Evolutionary conservation across 129 eudicot species (phyloP), one percentile per base, ranked within the genome.

Genomic region (Lactuca sativa): DNA sequence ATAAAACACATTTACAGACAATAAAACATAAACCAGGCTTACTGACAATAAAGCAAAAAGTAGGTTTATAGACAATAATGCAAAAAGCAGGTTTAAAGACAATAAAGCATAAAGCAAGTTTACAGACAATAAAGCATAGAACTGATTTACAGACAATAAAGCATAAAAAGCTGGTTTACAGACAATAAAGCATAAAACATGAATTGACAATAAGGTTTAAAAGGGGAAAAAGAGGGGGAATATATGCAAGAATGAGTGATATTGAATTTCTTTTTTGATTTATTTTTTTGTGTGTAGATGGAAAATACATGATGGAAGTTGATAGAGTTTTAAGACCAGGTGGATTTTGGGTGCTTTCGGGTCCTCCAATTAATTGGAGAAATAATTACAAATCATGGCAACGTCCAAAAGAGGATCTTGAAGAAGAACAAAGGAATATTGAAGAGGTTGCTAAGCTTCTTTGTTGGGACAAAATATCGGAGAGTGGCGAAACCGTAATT

Each of bases 241-340:
- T 0, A 9, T 43, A 43, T 43, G 49, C 12, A 47, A 47, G 52
- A 11, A 47, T 10, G 52, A 47, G 52, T 47, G 52, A 47, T 12
- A 47, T 47, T 47, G 52, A 47, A 10, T 47, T 2, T 5, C 10
- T 32, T 59, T 58, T 18, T 57, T 51, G 12, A 0, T 52, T 9
- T 59, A 52, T 65, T 40, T 54, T 56, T 60, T 33, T 66, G 56
- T 34, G 9, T 80, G 75, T 83, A 93, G 98, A 88, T 72, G 98
- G 98, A 74, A 75, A 84, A 54, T 86, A 85, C 76, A 76, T 93
- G 96, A 89, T 81, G 92, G 98, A 93, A 81, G 95, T 93, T 68
- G 98, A 93, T 80, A 84, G 98, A 77, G 98, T 93, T 66, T 88
- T 93, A 32, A 83, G 98, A 69, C 96, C 96, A 18, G 98, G 98